Evolutionary conservation across 306 rosid species (phyloP), one percentile per base, ranked within the genome.

Genomic region (Inga laurina): DNA sequence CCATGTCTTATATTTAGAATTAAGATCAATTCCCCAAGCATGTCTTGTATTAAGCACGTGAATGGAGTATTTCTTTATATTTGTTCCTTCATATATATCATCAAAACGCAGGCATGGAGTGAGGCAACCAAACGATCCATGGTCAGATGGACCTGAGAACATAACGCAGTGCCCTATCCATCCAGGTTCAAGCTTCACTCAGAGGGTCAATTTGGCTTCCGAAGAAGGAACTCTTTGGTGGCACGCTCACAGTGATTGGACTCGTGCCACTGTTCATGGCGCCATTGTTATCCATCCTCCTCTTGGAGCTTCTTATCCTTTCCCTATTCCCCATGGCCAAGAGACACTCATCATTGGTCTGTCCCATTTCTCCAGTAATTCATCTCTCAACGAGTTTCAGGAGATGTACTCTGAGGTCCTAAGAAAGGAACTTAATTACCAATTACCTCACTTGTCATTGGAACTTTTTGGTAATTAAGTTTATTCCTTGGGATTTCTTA

Each of bases 231-330:
- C 91, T 4, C 71, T 65, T 7, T 65, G 71, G 43, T 65, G 71
- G 71, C 71, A 65, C 18, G 71, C 71, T 65, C 56, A 54, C 84
- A 85, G 87, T 10, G 77, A 82, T 13, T 90, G 92, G 89, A 74
- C 79, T 45, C 82, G 90, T 21, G 90, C 89, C 44, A 90, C 88
- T 1, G 89, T 82, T 79, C 89, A 87, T 24, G 91, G 92, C 1
- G 84, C 87, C 37, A 86, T 90, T 18, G n/a, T 87, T 62, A 81
- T 89, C 8, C 41, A 62, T 21, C 93, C 93, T 66, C 48, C 41
- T n/a, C 66, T 21, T 9, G 78, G 87, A 78, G 22, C 76, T 48
- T 45, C 81, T 9, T 90, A 82, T 61, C 87, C 90, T 10, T 88
- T 76, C 12, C 43, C 88, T 5, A 35, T 43, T 32, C 85, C 91